phyloP scores from a whole-genome alignment of 257 asterid species.

The Thymus mandschuricus region DNA sequence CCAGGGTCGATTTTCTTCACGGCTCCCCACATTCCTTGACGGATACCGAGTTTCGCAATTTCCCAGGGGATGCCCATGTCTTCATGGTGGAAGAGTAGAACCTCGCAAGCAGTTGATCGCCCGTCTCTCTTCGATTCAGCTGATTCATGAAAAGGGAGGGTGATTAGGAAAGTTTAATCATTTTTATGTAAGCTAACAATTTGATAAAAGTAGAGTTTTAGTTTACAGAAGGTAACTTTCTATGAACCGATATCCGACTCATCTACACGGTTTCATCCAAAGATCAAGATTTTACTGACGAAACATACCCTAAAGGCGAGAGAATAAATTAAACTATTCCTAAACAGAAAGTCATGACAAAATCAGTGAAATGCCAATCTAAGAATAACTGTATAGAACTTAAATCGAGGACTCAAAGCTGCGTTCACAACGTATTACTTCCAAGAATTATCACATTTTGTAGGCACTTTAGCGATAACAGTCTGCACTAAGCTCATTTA shows the following conservation, averaged over 20 bases:
- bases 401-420: neutral
- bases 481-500: neutral
- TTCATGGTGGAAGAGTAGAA: slow-evolving; percentile 69
- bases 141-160: slow-evolving; percentile 17
- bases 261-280: too few species aligned
- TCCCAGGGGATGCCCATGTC: slow-evolving; percentile 93
- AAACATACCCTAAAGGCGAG: too few species aligned
- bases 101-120: slow-evolving; percentile 64
- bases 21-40: slow-evolving; percentile 89
- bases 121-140: slow-evolving; percentile 66
- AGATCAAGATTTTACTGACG: too few species aligned
- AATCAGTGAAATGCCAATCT: neutral
- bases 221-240: too few species aligned
- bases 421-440: neutral
- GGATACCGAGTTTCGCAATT: slow-evolving; percentile 73
- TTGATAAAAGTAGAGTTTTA: neutral
- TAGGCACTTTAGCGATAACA: neutral
- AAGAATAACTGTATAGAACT: neutral
- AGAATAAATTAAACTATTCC: too few species aligned
- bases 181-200: neutral
- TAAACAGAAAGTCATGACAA: neutral
- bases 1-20: slow-evolving; percentile 74
- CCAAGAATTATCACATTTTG: neutral
- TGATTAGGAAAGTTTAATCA: neutral
- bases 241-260: too few species aligned